Percentiles rank a stretch among this genome's conserved stretches.
These are phyloP conservation scores for Aureobasidium sp. DNA, from an alignment of 2,329 filamentous ascomycete species.

Conservation along the genomic window DNA sequence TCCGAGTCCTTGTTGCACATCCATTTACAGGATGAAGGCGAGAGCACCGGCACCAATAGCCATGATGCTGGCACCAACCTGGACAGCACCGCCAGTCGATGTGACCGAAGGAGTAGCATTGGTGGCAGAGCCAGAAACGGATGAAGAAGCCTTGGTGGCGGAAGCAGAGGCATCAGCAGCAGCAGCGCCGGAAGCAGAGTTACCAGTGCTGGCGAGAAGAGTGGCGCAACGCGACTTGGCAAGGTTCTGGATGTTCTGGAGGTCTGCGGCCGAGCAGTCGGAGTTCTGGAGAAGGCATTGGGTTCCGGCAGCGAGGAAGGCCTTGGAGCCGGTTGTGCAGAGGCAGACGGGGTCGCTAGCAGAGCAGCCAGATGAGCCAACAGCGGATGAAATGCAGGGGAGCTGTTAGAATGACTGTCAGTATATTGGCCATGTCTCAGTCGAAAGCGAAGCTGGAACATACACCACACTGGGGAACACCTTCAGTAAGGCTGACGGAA, in stretches of 20 bases:
- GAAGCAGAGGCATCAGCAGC: slow-evolving; percentile 7
- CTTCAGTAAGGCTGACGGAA: not conserved
- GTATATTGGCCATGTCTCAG: not conserved
- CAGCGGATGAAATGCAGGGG: slow-evolving; percentile 39
- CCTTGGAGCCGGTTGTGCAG: slow-evolving; percentile 36
- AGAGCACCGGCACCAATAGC: slow-evolving; percentile 7
- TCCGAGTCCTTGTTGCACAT: not conserved
- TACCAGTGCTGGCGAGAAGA: not conserved
- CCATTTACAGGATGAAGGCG: not conserved
- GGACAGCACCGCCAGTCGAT: slow-evolving; percentile 7
- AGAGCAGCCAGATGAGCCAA: slow-evolving; percentile 39
- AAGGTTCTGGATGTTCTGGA: slow-evolving; percentile 27
- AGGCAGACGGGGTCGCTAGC: slow-evolving; percentile 43
- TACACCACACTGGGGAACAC: not conserved
- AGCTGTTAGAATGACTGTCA: not conserved
- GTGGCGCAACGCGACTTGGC: not conserved
- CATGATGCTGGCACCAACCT: slow-evolving; percentile 10
- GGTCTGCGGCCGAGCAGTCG: slow-evolving; percentile 29
- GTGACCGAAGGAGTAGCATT: not conserved
- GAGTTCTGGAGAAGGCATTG: slow-evolving; percentile 27
- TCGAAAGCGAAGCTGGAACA: not conserved
- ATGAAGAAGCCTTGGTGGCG: not conserved
- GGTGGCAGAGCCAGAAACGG: not conserved
- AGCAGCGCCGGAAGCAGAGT: slow-evolving; percentile 4
- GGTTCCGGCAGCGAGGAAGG: slow-evolving; percentile 31